Evolutionary conservation across 495 filamentous ascomycete genomes (phyloP).

Genomic region (Neohortaea acidophila): DNA sequence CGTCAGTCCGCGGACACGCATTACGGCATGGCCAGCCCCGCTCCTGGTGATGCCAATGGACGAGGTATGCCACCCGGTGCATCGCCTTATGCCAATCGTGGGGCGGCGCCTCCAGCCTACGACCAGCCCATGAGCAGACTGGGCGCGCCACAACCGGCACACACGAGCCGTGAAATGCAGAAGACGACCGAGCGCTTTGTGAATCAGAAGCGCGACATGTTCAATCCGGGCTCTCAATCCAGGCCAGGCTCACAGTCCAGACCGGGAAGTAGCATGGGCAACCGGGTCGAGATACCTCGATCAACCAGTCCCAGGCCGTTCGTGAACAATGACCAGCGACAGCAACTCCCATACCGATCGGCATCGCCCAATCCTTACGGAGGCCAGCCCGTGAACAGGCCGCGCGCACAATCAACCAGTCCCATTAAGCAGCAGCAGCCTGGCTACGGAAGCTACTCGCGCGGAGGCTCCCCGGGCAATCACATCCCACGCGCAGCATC

Average conservation of each 20-base stretch:
- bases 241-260: constrained; percentile 1
- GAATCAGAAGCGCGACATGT: constrained; percentile 68
- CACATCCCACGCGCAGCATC: constrained; percentile 19
- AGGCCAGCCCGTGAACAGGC: constrained; percentile 9
- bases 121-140: constrained; percentile 59
- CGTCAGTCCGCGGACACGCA: constrained; percentile 87
- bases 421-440: constrained; percentile 40
- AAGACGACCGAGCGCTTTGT: constrained; percentile 77
- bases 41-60: constrained; percentile 30
- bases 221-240: constrained; percentile 29
- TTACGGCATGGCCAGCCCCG: constrained; percentile 76
- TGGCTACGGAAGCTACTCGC: constrained; percentile 44
- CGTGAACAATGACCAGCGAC: constrained; percentile 28
- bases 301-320: constrained; percentile 23
- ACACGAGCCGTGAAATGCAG: constrained; percentile 85
- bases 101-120: constrained; percentile 73
- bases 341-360: constrained; percentile 25
- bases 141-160: constrained; percentile 79
- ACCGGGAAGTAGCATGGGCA: constrained; percentile 8
- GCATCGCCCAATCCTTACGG: constrained; percentile 18
- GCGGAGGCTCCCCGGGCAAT: constrained; percentile 25
- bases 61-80: constrained; percentile 33
- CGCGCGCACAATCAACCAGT: constrained; percentile 29
- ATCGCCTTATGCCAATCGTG: constrained; percentile 36
- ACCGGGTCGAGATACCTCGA: constrained; percentile 17